Conservation (phyloP, 148 eudicot species). For the Dianthus caryophyllus region DNA sequence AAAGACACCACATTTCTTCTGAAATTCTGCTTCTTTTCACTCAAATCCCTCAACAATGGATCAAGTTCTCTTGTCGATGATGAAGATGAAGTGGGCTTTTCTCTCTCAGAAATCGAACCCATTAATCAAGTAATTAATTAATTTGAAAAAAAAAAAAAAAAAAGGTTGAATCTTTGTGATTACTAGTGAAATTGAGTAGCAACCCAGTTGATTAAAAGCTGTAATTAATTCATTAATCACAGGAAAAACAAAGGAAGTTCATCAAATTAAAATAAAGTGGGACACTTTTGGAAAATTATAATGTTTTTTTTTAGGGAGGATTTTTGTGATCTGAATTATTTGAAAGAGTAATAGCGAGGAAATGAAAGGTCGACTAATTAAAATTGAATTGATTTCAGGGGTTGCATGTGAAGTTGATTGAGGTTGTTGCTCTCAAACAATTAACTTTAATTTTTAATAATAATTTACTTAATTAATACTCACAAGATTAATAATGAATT, state of each 20-base stretch:
- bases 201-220: slow-evolving; percentile 8
- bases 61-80: slow-evolving; percentile 39
- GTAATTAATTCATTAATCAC: slow-evolving; percentile 1
- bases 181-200: not conserved
- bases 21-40: slow-evolving; percentile 73
- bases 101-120: slow-evolving; percentile 33
- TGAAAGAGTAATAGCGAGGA: not conserved
- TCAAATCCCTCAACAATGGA: slow-evolving; percentile 85
- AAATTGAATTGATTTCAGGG: slow-evolving; percentile 10
- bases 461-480: not conserved
- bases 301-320: not conserved
- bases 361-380: slow-evolving; percentile 30
- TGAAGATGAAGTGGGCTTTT: slow-evolving; percentile 22
- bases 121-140: slow-evolving; percentile 6
- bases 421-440: slow-evolving; percentile 23
- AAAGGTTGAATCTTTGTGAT: not conserved
- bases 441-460: slow-evolving; percentile 12
- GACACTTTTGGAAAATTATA: not conserved
- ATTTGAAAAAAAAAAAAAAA: no score
- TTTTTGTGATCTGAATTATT: not conserved
- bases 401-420: slow-evolving; percentile 32
- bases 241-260: not conserved
- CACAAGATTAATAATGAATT: not conserved
- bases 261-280: not conserved
- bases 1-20: slow-evolving; percentile 70